Base-by-base conservation (phyloP, 495 filamentous ascomycete species). In the Cairneyella variabilis region DNA sequence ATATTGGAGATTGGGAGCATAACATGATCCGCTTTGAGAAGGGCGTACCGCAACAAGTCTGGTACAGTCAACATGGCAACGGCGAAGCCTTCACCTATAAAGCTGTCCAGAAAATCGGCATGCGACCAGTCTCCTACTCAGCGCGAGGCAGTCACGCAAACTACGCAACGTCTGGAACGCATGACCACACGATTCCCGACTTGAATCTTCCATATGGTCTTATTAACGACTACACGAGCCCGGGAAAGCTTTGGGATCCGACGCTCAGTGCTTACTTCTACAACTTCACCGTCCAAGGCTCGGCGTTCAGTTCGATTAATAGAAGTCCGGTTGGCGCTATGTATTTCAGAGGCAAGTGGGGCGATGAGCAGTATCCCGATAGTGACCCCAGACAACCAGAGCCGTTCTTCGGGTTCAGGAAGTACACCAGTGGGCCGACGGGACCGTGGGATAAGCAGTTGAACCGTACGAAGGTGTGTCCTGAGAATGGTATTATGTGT, bases 1-100 rank as follows among this genome's bases (percentile, higher is more conserved):
- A 98, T 62, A 86, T 98, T 12, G 93, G 93, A 28, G 93, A 98
- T 57, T 98, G 93, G 93, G 93, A 97, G 69, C 93, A 98, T 64
- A 90, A 85, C 43, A 82, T 95, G 57, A 74, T 96, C n/a, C 84
- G 93, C n/a, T 98, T 97, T 63, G 73, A 90, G 55, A 61, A 95
- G 46, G 93, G 93, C 32, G 69, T 79, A 49, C 93, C 93, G 3
- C 82, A 87, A 46, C 77, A 80, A 7, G 79, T 97, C 38, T 97
- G 90, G 69, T 83, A 93, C 60, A 91, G 86, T 53, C 90, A 97
- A 61, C 93, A 98, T 62, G 81, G 83, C 17, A 86, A 84, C 25
- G 93, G 93, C 12, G 83, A 88, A 57, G 89, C 92, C 0, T 97
- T 91, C 54, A 83, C 79, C 20, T 98, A 87, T 69, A 73, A 84